Conservation (phyloP, 2,329 filamentous ascomycete species). For the Raffaelea arxii region DNA sequence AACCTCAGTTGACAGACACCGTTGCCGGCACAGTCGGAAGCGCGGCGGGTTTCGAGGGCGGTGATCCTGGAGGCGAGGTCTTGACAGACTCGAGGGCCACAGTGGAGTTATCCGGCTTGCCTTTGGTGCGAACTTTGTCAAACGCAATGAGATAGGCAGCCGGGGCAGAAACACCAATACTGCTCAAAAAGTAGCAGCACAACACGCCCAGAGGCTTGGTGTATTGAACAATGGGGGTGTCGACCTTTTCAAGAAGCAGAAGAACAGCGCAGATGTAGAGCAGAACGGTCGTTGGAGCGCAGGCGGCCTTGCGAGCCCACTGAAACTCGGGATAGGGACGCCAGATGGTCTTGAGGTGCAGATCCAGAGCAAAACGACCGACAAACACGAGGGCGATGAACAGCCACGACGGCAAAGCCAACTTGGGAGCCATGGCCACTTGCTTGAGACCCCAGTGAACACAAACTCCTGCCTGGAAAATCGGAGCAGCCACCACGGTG, state of each 20-base stretch:
- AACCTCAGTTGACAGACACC: too few relatives aligned
- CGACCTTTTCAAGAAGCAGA: background rate
- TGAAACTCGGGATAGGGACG: background rate
- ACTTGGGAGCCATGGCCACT: background rate
- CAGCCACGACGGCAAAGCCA: background rate
- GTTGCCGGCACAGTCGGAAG: too few relatives aligned
- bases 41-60: too few relatives aligned
- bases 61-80: too few relatives aligned
- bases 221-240: background rate
- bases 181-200: background rate
- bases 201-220: background rate
- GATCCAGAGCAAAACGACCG: background rate
- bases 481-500: background rate
- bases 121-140: background rate
- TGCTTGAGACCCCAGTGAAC: slow-evolving; percentile 1
- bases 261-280: background rate
- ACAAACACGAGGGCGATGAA: background rate
- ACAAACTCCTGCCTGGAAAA: background rate
- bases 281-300: background rate
- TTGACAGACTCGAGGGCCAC: too few relatives aligned
- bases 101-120: too few relatives aligned
- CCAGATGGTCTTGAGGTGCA: background rate
- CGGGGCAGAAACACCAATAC: background rate
- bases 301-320: background rate
- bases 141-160: background rate